Percentiles rank a stretch among this genome's conserved stretches.
These are phyloP conservation scores for Mortierella antarctica DNA, from an alignment of 192 early-diverging fungal genomes.

Conservation along the genomic window DNA sequence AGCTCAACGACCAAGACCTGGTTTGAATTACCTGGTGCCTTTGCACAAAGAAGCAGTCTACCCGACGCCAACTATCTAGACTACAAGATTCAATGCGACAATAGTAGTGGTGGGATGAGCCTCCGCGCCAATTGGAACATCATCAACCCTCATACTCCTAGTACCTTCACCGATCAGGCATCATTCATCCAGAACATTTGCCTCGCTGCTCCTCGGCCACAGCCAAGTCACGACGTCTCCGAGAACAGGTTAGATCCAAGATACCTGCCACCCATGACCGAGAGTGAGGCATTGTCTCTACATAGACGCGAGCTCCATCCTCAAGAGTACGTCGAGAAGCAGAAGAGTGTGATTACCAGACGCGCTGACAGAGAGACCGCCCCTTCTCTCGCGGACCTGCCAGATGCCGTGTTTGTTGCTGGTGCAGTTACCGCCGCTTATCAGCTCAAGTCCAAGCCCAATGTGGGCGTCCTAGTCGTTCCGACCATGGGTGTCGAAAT, in stretches of 20 bases:
- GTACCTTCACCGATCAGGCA: neutral
- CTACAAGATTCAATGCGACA: conserved; percentile 3
- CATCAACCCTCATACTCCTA: neutral
- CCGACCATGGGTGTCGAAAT: neutral
- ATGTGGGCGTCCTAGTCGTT: conserved; percentile 6
- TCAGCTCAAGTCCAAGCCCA: neutral
- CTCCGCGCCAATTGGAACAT: neutral
- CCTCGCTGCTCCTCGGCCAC: neutral
- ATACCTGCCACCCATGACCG: too few relatives aligned
- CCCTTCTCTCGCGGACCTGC: neutral
- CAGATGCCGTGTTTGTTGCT: neutral
- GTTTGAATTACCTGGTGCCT: neutral
- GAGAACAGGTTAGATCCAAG: too few relatives aligned
- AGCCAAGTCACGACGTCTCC: too few relatives aligned
- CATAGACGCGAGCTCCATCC: too few relatives aligned
- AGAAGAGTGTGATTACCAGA: neutral
- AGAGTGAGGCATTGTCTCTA: too few relatives aligned
- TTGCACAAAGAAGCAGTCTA: neutral
- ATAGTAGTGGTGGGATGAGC: neutral
- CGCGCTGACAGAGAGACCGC: neutral
- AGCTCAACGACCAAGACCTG: neutral
- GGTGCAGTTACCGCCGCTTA: conserved; percentile 6
- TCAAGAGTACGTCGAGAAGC: too few relatives aligned
- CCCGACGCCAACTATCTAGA: neutral
- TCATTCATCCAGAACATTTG: conserved; percentile 4